Evolutionary conservation across 495 filamentous ascomycete species (phyloP).

Genomic region (Letharia lupina): DNA sequence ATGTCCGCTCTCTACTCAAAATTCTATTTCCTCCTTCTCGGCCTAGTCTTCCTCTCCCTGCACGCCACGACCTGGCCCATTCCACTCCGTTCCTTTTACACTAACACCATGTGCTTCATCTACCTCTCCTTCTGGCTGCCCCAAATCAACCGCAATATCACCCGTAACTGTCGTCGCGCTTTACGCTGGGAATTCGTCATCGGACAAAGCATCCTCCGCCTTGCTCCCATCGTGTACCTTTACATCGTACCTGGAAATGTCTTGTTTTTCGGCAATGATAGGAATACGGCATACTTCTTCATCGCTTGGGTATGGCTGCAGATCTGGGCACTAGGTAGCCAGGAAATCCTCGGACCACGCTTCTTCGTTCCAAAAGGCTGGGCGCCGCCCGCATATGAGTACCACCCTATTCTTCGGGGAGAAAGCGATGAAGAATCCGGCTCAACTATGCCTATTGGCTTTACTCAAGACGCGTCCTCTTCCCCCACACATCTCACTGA

Average conservation of each 20-base stretch:
- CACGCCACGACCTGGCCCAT: slow-evolving; percentile 69
- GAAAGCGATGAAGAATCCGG: slow-evolving; percentile 69
- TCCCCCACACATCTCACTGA: slow-evolving; percentile 23
- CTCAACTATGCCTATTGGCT: slow-evolving; percentile 60
- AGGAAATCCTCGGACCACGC: slow-evolving; percentile 79
- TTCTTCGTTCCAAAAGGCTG: slow-evolving; percentile 64
- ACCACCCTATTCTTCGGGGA: slow-evolving; percentile 78
- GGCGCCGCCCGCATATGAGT: slow-evolving; percentile 83
- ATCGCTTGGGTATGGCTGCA: slow-evolving; percentile 90
- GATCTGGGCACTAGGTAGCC: slow-evolving; percentile 62
- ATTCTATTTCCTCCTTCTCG: slow-evolving; percentile 64
- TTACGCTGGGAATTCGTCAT: slow-evolving; percentile 80
- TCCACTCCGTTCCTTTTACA: slow-evolving; percentile 58
- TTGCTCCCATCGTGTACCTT: slow-evolving; percentile 76
- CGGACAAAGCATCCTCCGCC: slow-evolving; percentile 68
- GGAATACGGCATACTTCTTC: slow-evolving; percentile 50
- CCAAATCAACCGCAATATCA: slow-evolving; percentile 82
- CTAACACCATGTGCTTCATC: slow-evolving; percentile 54
- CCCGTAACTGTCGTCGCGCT: slow-evolving; percentile 84
- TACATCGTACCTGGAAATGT: slow-evolving; percentile 67
- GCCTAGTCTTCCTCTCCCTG: slow-evolving; percentile 63
- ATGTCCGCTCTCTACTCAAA: slow-evolving; percentile 71
- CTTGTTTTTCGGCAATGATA: slow-evolving; percentile 65
- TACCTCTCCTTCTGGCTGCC: slow-evolving; percentile 90
- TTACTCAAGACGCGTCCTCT: slow-evolving; percentile 35